Percentiles rank a stretch among this genome's conserved stretches.
Evolutionary conservation across 352 stramenopile genomes (phyloP).

Genomic region (Albugo candida): DNA sequence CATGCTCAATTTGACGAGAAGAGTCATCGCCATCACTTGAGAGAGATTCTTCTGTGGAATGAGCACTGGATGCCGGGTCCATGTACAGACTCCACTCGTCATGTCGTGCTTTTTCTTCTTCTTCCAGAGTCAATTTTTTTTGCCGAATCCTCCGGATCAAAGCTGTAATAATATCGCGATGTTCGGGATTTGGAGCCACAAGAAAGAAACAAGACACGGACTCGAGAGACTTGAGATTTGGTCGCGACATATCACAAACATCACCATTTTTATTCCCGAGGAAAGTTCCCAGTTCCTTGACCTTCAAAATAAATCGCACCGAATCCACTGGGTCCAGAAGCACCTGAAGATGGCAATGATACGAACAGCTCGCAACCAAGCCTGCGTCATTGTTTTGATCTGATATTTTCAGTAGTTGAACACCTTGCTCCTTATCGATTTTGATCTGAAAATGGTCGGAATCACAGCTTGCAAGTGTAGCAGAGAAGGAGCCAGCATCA

Average conservation of each 20-base stretch:
- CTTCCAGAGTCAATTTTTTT: slow-evolving; percentile 17
- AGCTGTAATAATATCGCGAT: slow-evolving; percentile 53
- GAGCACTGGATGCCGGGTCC: slow-evolving; percentile 24
- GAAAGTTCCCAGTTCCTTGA: slow-evolving; percentile 54
- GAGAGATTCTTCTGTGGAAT: not conserved
- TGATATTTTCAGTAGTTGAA: slow-evolving; percentile 50
- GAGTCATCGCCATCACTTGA: no score
- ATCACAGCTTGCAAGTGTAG: slow-evolving; percentile 58
- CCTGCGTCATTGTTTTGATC: slow-evolving; percentile 46
- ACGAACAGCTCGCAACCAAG: slow-evolving; percentile 25
- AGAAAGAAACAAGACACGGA: slow-evolving; percentile 55
- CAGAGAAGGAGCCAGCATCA: slow-evolving; percentile 46
- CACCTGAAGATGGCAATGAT: slow-evolving; percentile 45
- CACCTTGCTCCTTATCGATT: slow-evolving; percentile 20
- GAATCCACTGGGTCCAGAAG: slow-evolving; percentile 42
- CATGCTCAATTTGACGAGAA: no score
- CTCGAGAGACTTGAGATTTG: slow-evolving; percentile 13
- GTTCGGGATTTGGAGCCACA: slow-evolving; percentile 52
- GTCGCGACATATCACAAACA: slow-evolving; percentile 26
- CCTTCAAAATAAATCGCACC: slow-evolving; percentile 53
- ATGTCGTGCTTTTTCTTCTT: slow-evolving; percentile 28
- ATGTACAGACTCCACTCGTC: slow-evolving; percentile 57
- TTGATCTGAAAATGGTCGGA: slow-evolving; percentile 69
- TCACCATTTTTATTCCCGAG: slow-evolving; percentile 36
- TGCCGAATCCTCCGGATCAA: slow-evolving; percentile 60